A percentile compares a stretch with the other conserved stretches of the same genome.
phyloP scores from a whole-genome alignment of 331 rosid genomes.

The Telfairia occidentalis region DNA sequence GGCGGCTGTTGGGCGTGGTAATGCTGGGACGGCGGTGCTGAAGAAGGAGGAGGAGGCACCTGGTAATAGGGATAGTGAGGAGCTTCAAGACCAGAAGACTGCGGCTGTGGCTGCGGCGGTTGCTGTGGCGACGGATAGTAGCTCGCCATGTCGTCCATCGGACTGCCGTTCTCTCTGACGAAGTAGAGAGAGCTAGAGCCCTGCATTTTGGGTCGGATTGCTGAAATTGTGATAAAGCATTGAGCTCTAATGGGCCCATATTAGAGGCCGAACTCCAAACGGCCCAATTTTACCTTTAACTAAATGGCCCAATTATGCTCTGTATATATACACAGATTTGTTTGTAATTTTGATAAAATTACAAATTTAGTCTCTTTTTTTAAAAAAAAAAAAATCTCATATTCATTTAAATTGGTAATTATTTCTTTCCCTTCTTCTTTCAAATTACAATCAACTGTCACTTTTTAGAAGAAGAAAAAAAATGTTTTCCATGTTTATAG shows the following conservation, averaged over 20 bases:
- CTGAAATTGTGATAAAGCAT: slow-evolving; percentile 13
- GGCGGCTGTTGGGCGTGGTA: slow-evolving; percentile 42
- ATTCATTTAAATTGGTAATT: too few relatives aligned
- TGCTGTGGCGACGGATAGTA: slow-evolving; percentile 55
- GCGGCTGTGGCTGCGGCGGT: slow-evolving; percentile 22
- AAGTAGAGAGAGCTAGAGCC: slow-evolving; percentile 14
- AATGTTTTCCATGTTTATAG: too few relatives aligned
- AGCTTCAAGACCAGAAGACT: slow-evolving; percentile 15
- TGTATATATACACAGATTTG: background rate
- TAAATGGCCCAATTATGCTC: background rate
- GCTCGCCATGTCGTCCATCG: slow-evolving; percentile 73
- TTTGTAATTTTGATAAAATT: background rate
- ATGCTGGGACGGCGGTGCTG: slow-evolving; percentile 30
- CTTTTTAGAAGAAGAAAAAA: too few relatives aligned
- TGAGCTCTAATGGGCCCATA: slow-evolving; percentile 12
- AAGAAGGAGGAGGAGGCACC: slow-evolving; percentile 35
- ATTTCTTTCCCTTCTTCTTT: background rate
- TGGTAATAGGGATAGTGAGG: slow-evolving; percentile 51
- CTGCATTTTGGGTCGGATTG: slow-evolving; percentile 12
- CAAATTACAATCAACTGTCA: too few relatives aligned
- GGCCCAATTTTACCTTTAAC: background rate
- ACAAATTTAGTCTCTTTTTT: background rate
- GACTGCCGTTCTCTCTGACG: slow-evolving; percentile 3
- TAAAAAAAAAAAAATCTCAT: too few relatives aligned
- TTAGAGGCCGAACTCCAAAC: background rate